Percentiles rank a stretch among this genome's conserved stretches.
Conservation (phyloP, 768 basidiomycete genomes). For the Auriscalpium vulgare region DNA sequence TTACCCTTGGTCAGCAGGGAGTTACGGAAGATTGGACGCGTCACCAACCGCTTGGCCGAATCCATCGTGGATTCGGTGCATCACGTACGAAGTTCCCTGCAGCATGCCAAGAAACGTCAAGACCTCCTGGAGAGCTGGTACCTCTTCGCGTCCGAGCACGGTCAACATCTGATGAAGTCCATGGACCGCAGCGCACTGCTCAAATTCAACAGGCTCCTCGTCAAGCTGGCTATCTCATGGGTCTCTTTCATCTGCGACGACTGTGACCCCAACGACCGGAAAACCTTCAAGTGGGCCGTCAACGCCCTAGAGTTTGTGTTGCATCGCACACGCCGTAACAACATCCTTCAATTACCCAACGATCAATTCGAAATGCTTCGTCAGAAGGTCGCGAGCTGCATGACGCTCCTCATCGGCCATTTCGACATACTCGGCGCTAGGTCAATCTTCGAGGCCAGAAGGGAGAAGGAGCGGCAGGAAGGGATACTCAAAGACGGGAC, state of each 20-base stretch:
- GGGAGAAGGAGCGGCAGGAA: conserved; percentile 82
- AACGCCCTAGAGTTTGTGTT: conserved; percentile 91
- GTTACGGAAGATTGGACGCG: conserved; percentile 82
- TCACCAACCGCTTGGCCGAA: conserved; percentile 85
- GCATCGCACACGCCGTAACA: conserved; percentile 78
- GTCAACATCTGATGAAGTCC: conserved; percentile 79
- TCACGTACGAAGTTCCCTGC: conserved; percentile 66
- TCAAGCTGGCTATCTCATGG: conserved; percentile 93
- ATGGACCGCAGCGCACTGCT: conserved; percentile 67
- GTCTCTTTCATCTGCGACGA: conserved; percentile 98
- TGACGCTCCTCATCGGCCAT: conserved; percentile 94
- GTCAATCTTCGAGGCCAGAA: conserved; percentile 78
- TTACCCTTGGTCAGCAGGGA: conserved; percentile 85
- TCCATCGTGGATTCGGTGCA: conserved; percentile 90
- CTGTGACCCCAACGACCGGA: conserved; percentile 91
- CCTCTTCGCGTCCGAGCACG: conserved; percentile 92
- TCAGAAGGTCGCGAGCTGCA: conserved; percentile 89
- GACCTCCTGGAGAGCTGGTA: conserved; percentile 94
- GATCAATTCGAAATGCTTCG: conserved; percentile 87
- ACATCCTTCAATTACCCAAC: conserved; percentile 80
- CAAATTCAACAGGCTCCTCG: conserved; percentile 77
- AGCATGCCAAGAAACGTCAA: conserved; percentile 56
- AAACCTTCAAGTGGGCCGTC: conserved; percentile 97
- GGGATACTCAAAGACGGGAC: conserved; percentile 38
- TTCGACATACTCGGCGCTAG: conserved; percentile 94